Base-by-base conservation (phyloP, 2,329 filamentous ascomycete genomes). In the Aspergillus carbonarius region DNA sequence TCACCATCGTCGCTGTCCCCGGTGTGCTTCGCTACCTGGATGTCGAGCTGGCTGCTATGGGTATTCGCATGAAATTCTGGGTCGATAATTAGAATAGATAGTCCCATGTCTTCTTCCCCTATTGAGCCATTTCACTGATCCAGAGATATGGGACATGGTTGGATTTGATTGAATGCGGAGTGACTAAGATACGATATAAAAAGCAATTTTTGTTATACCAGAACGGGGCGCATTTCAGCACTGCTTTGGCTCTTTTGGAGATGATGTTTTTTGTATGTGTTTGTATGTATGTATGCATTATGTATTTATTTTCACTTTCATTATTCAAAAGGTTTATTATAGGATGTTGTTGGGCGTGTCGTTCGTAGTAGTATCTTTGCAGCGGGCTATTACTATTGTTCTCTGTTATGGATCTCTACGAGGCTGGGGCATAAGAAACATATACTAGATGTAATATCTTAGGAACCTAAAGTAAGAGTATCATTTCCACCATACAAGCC, bases 1-100 rank as follows among this genome's bases (percentile, higher is more conserved):
- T 95, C 3, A 95, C 93, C 3, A 82, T 95, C 64, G 92, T 99
- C 35, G 93, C 92, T 55, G 91, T 99, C 15, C 95, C 95, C 0
- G 93, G 93, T 63, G 95, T 96, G 55, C 79, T 99, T 74, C 92
- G 91, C 78, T 98, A 90, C 79, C 78, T 99, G 65, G 95, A 99
- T 77, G 93, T 96, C 18, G 95, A 99, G 78, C 80, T 99, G 68
- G 91, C 93, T 35, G 92, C 92, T 57, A 99, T 99, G 95, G 95
- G 95, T 54, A 88, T 99, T 55, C 89, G 92, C 78, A 85, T 99
- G 78, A 96, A 92, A 82, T 98, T 96, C 73, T 88, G 89, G 74
- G 89, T 98, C 46, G 80, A 81, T 61, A 76, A 78, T 65, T 78
- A 70, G 59, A 52, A 52, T 44, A 39, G 32, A 48, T 12, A 32